Base-by-base conservation (phyloP, 2,329 filamentous ascomycete genomes). In the Dissoconium aciculare region DNA sequence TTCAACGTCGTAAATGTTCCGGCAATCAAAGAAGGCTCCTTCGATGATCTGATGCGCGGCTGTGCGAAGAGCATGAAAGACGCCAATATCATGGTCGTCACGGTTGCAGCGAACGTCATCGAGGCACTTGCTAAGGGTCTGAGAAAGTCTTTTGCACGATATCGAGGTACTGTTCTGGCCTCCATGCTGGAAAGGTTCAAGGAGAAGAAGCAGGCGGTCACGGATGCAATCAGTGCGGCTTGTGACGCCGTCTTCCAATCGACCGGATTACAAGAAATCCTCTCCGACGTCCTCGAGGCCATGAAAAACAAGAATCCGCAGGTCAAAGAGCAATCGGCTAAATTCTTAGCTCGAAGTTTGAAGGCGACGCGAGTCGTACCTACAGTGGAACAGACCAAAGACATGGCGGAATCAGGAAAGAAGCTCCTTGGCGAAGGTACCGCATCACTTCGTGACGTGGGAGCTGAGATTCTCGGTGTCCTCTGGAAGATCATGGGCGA, bases 401-500 rank as follows among this genome's bases (percentile, higher is more conserved):
- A 71, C 5, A 83, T 95, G 32, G 81, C 84, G n/a, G 89, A 95
- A 46, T 71, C 74, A 1, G 76, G 74, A 15, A 94, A 87, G 49
- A 95, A 93, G 55, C 63, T 95, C 5, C 65, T 98, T 11, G 77
- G 85, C 0, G 89, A 98, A 52, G 87, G 82, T 0, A 85, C 76
- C 43, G 85, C 91, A 45, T 76, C 69, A 3, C 71, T 92, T 36
- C 74, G 89, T 57, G 78, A 87, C 28, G 84, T 83, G 16, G 89
- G 85, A 53, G 85, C 85, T 10, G 89, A 98, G 55, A 75, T 89
- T 17, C 63, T 98, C 3, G 89, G 91, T 40, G 93, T 85, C 0
- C 57, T 98, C 29, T 95, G 94, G 89, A 98, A 95, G 61, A 95
- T 98, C 33, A 81, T 95, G 61, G 87, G 89, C 25, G 91, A 98